Evolutionary conservation across 2,329 filamentous ascomycete species (phyloP).

Genomic region (Ascochyta lentis): DNA sequence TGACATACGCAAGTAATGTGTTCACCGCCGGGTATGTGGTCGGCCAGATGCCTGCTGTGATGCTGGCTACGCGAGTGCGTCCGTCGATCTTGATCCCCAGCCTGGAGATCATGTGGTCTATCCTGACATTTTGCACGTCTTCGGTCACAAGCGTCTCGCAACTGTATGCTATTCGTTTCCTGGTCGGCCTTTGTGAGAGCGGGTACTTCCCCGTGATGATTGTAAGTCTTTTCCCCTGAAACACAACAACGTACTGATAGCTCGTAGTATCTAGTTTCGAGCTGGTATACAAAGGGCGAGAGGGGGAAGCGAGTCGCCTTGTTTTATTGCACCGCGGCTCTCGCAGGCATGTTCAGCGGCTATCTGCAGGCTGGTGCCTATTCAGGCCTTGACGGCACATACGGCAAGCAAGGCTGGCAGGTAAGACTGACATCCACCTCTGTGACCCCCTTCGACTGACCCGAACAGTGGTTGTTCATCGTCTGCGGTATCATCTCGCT

Average conservation of each 20-base stretch:
- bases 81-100: conserved; percentile 42
- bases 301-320: conserved; percentile 41
- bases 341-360: conserved; percentile 45
- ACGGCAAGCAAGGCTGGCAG: conserved; percentile 35
- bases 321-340: conserved; percentile 42
- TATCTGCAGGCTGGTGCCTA: conserved; percentile 45
- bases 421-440: background rate
- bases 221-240: conserved; percentile 7
- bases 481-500: conserved; percentile 50
- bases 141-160: conserved; percentile 33
- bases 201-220: conserved; percentile 42
- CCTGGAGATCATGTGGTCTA: conserved; percentile 40
- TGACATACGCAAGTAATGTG: conserved; percentile 39
- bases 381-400: conserved; percentile 37
- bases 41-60: conserved; percentile 38
- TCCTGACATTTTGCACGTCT: conserved; percentile 30
- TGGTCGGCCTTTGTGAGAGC: conserved; percentile 37
- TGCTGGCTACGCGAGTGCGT: conserved; percentile 32
- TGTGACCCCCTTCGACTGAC: background rate
- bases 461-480: conserved; percentile 36
- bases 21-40: conserved; percentile 42
- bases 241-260: background rate
- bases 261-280: conserved; percentile 43
- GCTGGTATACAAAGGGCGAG: conserved; percentile 53
- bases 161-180: conserved; percentile 45